These are phyloP conservation scores for Borealophlyctis nickersoniae DNA, from an alignment of 192 early-diverging fungal species.

Conservation along the genomic window DNA sequence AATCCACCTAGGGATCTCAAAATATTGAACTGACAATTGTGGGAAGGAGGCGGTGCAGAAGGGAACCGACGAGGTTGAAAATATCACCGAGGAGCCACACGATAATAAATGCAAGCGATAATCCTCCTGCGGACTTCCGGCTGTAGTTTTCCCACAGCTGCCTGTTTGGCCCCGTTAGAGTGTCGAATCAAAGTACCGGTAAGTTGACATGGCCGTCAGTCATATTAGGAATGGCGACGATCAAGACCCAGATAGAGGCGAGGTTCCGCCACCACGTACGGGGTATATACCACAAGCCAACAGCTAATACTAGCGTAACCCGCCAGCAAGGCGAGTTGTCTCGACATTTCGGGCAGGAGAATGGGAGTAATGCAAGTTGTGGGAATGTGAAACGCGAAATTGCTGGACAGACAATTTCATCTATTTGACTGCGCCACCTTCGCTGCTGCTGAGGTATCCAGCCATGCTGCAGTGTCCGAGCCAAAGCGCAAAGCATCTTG, in stretches of 20 bases:
- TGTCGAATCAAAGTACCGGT: background rate
- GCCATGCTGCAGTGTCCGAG: no score
- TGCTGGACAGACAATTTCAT: no score
- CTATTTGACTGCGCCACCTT: no score
- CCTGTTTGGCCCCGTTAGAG: slow-evolving; percentile 26
- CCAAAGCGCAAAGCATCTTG: no score
- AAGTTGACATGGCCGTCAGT: background rate
- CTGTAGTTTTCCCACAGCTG: slow-evolving; percentile 77
- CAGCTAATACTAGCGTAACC: slow-evolving; percentile 69
- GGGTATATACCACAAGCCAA: slow-evolving; percentile 81
- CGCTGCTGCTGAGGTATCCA: no score
- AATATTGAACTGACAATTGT: slow-evolving; percentile 70
- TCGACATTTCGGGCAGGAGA: no score
- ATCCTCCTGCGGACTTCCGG: slow-evolving; percentile 71
- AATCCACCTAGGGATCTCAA: no score
- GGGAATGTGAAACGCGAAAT: no score
- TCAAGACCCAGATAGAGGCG: background rate
- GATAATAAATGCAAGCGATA: slow-evolving; percentile 67
- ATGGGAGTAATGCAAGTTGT: no score
- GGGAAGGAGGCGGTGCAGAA: slow-evolving; percentile 66
- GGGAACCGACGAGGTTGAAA: slow-evolving; percentile 69
- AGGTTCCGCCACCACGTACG: slow-evolving; percentile 58
- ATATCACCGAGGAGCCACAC: slow-evolving; percentile 79
- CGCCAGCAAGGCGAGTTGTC: slow-evolving; percentile 14
- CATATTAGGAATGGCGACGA: background rate